A percentile compares a stretch with the other conserved stretches of the same genome.
Evolutionary conservation across 805 yeast species (phyloP).

Genomic region (Yueomyces sp.): DNA sequence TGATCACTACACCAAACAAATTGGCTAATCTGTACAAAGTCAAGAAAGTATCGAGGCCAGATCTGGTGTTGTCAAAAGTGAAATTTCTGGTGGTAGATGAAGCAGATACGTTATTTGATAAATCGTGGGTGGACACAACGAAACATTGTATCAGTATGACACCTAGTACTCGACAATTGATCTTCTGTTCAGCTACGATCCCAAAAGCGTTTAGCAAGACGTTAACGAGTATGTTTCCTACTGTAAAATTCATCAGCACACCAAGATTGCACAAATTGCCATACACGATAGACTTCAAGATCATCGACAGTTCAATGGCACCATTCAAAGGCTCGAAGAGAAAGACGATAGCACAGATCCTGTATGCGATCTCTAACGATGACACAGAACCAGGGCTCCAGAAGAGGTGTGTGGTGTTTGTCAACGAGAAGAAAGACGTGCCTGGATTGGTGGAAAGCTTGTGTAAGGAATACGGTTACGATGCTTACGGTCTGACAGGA

Average conservation of each 20-base stretch:
- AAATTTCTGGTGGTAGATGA: constrained; percentile 71
- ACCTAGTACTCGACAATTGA: constrained; percentile 44
- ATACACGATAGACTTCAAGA: constrained; percentile 51
- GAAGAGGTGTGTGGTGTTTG: constrained; percentile 76
- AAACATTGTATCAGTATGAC: constrained; percentile 36
- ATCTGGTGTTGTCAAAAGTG: constrained; percentile 32
- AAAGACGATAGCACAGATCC: constrained; percentile 76
- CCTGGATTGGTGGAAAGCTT: constrained; percentile 43
- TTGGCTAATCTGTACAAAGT: constrained; percentile 28
- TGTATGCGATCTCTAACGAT: constrained; percentile 75
- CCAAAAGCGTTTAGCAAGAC: constrained; percentile 63
- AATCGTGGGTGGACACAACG: constrained; percentile 60
- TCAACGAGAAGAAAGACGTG: constrained; percentile 59
- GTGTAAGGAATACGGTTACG: constrained; percentile 35
- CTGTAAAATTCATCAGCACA: constrained; percentile 52
- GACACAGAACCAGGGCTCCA: constrained; percentile 65
- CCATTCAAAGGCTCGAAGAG: constrained; percentile 80
- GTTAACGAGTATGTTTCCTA: constrained; percentile 47
- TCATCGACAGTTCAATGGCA: constrained; percentile 59
- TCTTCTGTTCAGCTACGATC: constrained; percentile 84
- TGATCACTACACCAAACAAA: constrained; percentile 80
- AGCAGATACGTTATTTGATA: constrained; percentile 85
- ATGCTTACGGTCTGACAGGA: constrained; percentile 56
- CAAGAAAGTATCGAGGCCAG: constrained; percentile 24
- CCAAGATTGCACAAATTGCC: constrained; percentile 83